phyloP scores from a whole-genome alignment of 2,329 filamentous ascomycete species.

The Talaromyces sp. region DNA sequence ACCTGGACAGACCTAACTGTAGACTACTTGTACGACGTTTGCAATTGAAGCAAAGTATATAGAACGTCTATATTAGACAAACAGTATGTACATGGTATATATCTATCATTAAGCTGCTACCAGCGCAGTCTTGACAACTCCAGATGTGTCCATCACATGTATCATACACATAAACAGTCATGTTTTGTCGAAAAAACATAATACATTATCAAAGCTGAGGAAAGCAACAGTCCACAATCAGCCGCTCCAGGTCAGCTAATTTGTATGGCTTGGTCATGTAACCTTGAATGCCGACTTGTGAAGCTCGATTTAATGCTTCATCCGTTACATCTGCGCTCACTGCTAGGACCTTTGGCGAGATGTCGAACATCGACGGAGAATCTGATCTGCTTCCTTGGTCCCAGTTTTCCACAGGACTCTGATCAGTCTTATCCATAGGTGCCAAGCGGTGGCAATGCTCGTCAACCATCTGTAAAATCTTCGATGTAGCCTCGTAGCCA shows the following conservation, averaged over 20 bases:
- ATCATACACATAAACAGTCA: not conserved
- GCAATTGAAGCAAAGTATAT: not conserved
- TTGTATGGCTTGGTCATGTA: slow-evolving; percentile 68
- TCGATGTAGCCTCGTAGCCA: slow-evolving; percentile 64
- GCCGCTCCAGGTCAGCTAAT: slow-evolving; percentile 57
- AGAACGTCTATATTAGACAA: not conserved
- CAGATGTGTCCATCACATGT: not conserved
- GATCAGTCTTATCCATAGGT: slow-evolving; percentile 17
- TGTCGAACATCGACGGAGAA: slow-evolving; percentile 33
- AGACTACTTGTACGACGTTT: too few species aligned
- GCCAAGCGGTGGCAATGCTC: slow-evolving; percentile 29
- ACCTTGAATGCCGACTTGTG: slow-evolving; percentile 62
- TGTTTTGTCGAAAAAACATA: not conserved
- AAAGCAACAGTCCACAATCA: slow-evolving; percentile 52
- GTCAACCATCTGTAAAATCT: slow-evolving; percentile 56
- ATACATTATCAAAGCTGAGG: slow-evolving; percentile 3
- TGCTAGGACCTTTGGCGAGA: slow-evolving; percentile 52
- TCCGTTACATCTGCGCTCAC: slow-evolving; percentile 67
- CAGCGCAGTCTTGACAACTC: not conserved
- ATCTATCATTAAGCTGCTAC: not conserved
- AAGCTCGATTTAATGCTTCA: slow-evolving; percentile 58
- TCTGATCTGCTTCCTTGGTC: slow-evolving; percentile 16
- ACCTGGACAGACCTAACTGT: not conserved
- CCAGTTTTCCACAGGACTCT: slow-evolving; percentile 10
- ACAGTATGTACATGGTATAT: not conserved